A percentile compares a stretch with the other conserved stretches of the same genome.
These are phyloP conservation scores for Juglanconis oblonga DNA, from an alignment of 2,329 filamentous ascomycete genomes.

Conservation along the genomic window DNA sequence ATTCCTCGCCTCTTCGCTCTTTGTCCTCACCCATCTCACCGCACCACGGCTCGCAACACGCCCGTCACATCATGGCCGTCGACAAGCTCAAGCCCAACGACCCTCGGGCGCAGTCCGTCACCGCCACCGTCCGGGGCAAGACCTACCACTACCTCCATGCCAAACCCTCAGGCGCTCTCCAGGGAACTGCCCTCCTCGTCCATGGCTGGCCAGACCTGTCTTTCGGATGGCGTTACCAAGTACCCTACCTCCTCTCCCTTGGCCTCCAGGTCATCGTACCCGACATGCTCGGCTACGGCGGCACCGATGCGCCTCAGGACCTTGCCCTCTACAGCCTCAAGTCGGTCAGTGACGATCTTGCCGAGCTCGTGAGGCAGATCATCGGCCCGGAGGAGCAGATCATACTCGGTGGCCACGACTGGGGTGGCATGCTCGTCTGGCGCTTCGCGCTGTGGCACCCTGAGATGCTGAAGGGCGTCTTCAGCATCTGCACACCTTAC, in stretches of 20 bases:
- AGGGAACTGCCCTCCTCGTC: conserved; percentile 40
- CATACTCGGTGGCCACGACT: conserved; percentile 87
- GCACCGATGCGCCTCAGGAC: conserved; percentile 65
- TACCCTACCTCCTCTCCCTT: conserved; percentile 69
- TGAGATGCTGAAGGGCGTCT: conserved; percentile 68
- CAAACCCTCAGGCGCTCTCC: conserved; percentile 40
- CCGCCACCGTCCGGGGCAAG: conserved; percentile 61
- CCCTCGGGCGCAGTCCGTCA: conserved; percentile 62
- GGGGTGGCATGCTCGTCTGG: conserved; percentile 77
- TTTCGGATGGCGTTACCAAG: conserved; percentile 86
- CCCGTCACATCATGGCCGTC: conserved; percentile 36
- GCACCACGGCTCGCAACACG: neutral
- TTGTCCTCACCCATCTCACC: neutral
- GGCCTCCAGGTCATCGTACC: conserved; percentile 78
- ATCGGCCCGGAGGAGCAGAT: conserved; percentile 47
- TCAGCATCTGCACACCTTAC: conserved; percentile 80
- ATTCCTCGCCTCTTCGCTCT: neutral
- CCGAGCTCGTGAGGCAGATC: conserved; percentile 61
- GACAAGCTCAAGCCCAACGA: conserved; percentile 67
- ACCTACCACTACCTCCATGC: conserved; percentile 66
- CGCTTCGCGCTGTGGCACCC: conserved; percentile 72
- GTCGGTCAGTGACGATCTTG: conserved; percentile 71
- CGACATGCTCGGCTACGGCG: conserved; percentile 84
- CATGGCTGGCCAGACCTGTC: conserved; percentile 83
- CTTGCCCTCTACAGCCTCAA: conserved; percentile 67